Percentiles rank a stretch among this genome's conserved stretches.
These are phyloP conservation scores for Craspedostauros australis DNA, from an alignment of 108 stramenopile species.

Conservation along the genomic window DNA sequence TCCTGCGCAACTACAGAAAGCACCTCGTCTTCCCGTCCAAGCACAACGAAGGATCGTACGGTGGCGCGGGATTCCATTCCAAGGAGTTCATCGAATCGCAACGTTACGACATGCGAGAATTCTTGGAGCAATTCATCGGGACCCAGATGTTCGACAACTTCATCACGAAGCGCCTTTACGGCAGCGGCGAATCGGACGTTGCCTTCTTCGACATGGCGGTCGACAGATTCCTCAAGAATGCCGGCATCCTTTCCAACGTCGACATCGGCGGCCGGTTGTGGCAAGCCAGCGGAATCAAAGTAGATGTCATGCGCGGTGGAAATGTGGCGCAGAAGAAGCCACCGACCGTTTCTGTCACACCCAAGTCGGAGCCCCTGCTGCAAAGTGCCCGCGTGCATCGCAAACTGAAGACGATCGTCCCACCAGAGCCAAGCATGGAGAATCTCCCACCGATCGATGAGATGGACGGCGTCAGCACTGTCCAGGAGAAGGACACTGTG, in stretches of 20 bases:
- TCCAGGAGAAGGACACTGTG: neutral
- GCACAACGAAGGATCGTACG: constrained; percentile 69
- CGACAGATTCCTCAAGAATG: constrained; percentile 66
- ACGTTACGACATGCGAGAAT: constrained; percentile 54
- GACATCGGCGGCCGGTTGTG: constrained; percentile 31
- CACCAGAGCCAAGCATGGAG: constrained; percentile 67
- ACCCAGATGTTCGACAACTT: constrained; percentile 86
- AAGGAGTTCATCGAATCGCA: constrained; percentile 65
- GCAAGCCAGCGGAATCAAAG: constrained; percentile 13
- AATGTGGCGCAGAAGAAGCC: constrained; percentile 10
- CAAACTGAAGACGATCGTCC: constrained; percentile 77
- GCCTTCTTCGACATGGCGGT: constrained; percentile 77
- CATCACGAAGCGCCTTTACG: constrained; percentile 77
- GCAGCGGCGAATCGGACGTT: constrained; percentile 76
- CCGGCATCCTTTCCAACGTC: constrained; percentile 55
- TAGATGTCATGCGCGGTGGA: too few relatives aligned
- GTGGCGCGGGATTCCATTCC: constrained; percentile 71
- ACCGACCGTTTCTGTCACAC: neutral
- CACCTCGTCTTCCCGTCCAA: constrained; percentile 78
- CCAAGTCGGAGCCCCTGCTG: constrained; percentile 55
- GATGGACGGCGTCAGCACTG: constrained; percentile 7
- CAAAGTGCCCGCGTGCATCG: constrained; percentile 71
- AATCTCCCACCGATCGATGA: constrained; percentile 41
- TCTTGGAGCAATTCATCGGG: constrained; percentile 61
- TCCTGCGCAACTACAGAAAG: constrained; percentile 79